These are phyloP conservation scores for Trichoderma gamsii DNA, from an alignment of 495 filamentous ascomycete genomes.

Conservation along the genomic window DNA sequence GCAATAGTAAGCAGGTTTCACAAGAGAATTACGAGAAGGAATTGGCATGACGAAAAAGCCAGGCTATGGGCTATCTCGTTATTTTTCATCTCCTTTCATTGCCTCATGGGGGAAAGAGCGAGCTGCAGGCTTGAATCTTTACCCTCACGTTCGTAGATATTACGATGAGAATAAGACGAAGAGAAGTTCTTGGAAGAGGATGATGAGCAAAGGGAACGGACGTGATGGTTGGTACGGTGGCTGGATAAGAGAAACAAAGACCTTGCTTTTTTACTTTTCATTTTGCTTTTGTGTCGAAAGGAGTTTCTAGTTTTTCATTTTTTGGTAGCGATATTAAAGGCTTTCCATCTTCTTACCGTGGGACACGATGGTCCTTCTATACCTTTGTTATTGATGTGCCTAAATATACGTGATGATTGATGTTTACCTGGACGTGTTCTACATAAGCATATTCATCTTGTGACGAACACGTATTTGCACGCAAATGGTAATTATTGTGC, in stretches of 20 bases:
- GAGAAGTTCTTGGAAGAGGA: neutral
- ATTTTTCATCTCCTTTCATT: neutral
- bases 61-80: neutral
- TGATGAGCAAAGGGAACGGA: neutral
- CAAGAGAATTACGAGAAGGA: neutral
- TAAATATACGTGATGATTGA: neutral
- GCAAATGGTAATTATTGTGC: too few species aligned
- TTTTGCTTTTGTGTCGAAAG: neutral
- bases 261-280: neutral
- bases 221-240: neutral
- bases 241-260: constrained; percentile 3
- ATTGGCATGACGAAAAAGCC: neutral
- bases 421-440: neutral
- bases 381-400: neutral
- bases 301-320: neutral
- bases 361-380: neutral
- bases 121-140: neutral
- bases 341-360: neutral
- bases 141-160: neutral
- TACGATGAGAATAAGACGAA: neutral
- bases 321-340: constrained; percentile 1
- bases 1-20: neutral
- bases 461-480: neutral
- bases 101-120: neutral
- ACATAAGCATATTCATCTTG: neutral